phyloP scores from a whole-genome alignment of 2,329 filamentous ascomycete genomes.

The Aureobasidium sp. region DNA sequence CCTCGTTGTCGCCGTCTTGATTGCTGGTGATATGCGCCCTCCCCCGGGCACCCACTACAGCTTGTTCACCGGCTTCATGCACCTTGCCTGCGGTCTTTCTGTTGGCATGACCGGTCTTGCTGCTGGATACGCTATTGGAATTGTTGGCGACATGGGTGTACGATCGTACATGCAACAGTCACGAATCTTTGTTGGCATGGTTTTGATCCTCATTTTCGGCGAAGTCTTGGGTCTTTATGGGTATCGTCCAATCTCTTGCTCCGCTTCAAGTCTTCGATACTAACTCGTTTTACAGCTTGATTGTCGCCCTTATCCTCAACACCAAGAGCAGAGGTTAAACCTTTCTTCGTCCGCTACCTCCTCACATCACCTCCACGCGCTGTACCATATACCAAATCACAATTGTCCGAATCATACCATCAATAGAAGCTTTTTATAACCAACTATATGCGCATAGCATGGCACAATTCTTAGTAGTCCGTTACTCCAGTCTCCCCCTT shows the following conservation, averaged over 20 bases:
- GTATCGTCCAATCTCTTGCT: conserved; percentile 42
- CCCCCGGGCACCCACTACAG: conserved; percentile 62
- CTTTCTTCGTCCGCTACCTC: background rate
- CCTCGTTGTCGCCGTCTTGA: conserved; percentile 92
- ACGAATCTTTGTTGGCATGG: conserved; percentile 96
- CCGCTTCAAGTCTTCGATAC: background rate
- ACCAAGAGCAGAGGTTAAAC: conserved; percentile 60
- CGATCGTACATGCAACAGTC: conserved; percentile 94
- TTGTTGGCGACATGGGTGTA: conserved; percentile 88
- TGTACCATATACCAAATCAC: conserved; percentile 2
- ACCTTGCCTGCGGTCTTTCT: conserved; percentile 80
- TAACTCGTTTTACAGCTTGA: conserved; percentile 50
- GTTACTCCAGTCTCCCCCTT: conserved; percentile 41
- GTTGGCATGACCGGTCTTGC: conserved; percentile 89
- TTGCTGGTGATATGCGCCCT: conserved; percentile 78
- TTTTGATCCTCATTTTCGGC: conserved; percentile 95
- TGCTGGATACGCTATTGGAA: conserved; percentile 91
- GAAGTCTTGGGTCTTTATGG: conserved; percentile 96
- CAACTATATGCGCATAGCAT: background rate
- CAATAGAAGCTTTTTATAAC: conserved; percentile 9
- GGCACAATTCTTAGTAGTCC: conserved; percentile 29
- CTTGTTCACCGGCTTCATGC: conserved; percentile 88
- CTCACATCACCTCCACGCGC: background rate
- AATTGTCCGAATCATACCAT: conserved; percentile 2
- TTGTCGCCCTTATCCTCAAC: conserved; percentile 88